Evolutionary conservation across 2,329 filamentous ascomycete genomes (phyloP), one percentile per base, ranked within the genome.

Genomic region (Venturia pyrina): DNA sequence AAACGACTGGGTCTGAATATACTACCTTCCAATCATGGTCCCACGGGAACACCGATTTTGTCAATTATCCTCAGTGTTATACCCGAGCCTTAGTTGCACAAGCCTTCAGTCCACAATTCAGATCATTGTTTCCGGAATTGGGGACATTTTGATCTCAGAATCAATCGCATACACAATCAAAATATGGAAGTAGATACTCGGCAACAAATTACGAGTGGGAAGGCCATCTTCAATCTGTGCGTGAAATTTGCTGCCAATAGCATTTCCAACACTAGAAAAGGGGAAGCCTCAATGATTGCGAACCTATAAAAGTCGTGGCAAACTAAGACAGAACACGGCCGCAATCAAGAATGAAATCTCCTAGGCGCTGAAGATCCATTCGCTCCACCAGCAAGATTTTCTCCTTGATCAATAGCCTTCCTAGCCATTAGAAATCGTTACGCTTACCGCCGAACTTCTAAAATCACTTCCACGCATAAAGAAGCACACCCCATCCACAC

Each of bases 91-190:
- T 43, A 13, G 17, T 43, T 17, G 11, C 8, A 2, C 41, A 17
- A 43, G 37, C 15, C 41, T 24, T 24, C 11, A 2, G 46, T 50
- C 46, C 19, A 24, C 46, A 2, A 24, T 24, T 37, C 28, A 86
- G 69, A 72, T 78, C 89, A 70, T 88, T 83, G 50, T 79, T 89
- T 89, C 44, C 85, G n/a, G n/a, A n/a, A n/a, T n/a, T n/a, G n/a
- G n/a, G 28, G 28, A 28, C 87, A 75, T 85, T 80, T 71, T 79
- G 11, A 81, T 67, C 87, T 78, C 72, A 89, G 71, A 66, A 89
- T 84, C 28, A 66, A 89, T 84, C 28, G 74, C 78, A 76, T 89
- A 89, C 15, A 83, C 78, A 13, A 80, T 86, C 2, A 74, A 79
- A 19, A 83, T 69, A 87, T 40, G 37, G 75, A 89, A 89, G 76